Conservation (phyloP, 2,329 filamentous ascomycete genomes). For the Colletotrichum tamarilloi region DNA sequence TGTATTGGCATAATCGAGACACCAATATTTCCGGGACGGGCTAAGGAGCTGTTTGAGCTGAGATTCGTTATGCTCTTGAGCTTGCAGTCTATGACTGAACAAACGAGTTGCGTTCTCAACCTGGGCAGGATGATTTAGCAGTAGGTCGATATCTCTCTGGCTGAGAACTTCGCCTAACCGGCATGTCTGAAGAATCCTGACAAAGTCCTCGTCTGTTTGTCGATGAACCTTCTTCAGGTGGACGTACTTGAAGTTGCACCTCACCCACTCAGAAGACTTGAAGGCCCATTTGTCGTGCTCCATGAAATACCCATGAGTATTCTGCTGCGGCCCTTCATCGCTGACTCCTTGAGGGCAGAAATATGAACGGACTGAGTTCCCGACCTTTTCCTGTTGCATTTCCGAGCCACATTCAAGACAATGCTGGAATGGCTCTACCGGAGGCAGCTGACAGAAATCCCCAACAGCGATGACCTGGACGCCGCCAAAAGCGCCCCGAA, state of each 20-base stretch:
- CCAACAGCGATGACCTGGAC: constrained; percentile 19
- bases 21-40: no score
- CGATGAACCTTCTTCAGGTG: constrained; percentile 67
- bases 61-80: no score
- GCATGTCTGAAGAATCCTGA: constrained; percentile 65
- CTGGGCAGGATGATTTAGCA: constrained; percentile 57
- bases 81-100: not conserved
- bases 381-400: not conserved
- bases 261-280: constrained; percentile 62
- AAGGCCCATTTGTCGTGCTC: constrained; percentile 72
- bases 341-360: no score
- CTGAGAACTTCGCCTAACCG: constrained; percentile 57
- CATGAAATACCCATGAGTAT: constrained; percentile 42
- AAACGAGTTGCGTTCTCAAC: constrained; percentile 32
- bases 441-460: constrained; percentile 21
- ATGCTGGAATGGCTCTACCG: not conserved
- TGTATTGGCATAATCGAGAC: no score
- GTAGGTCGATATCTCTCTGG: constrained; percentile 48
- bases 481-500: not conserved
- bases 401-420: not conserved
- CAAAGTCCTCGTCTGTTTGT: constrained; percentile 65
- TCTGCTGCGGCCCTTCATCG: no score
- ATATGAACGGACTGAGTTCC: constrained; percentile 51
- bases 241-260: constrained; percentile 64
- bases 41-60: no score